These are phyloP conservation scores for Anthostomella pinea DNA, from an alignment of 2,329 filamentous ascomycete species.

Conservation along the genomic window DNA sequence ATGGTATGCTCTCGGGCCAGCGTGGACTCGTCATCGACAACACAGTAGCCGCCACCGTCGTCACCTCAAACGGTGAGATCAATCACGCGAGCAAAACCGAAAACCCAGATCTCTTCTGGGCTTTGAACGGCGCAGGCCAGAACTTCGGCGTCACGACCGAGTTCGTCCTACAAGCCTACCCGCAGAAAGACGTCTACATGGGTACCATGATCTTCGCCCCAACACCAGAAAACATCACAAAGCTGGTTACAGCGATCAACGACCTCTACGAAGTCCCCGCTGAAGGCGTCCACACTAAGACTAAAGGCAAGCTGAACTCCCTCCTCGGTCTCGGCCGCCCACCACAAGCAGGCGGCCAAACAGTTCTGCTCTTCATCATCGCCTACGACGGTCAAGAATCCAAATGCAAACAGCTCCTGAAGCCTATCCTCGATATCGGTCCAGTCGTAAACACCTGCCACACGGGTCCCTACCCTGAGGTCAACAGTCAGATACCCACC, in stretches of 20 bases:
- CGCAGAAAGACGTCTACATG: conserved; percentile 32
- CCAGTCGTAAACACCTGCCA: too few relatives aligned
- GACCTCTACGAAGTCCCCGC: conserved; percentile 23
- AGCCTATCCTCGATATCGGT: too few relatives aligned
- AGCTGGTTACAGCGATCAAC: conserved; percentile 31
- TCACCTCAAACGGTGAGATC: conserved; percentile 37
- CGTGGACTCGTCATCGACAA: conserved; percentile 50
- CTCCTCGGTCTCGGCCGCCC: too few relatives aligned
- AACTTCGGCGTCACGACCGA: conserved; percentile 43
- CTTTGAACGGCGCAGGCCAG: conserved; percentile 38
- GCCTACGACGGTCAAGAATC: too few relatives aligned
- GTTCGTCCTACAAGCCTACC: conserved; percentile 34
- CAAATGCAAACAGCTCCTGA: too few relatives aligned
- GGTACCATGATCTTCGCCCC: conserved; percentile 28
- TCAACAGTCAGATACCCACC: too few relatives aligned
- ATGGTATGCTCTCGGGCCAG: conserved; percentile 52
- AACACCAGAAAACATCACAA: conserved; percentile 24
- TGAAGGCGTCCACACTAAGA: too few relatives aligned
- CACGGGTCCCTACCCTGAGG: too few relatives aligned
- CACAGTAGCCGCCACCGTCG: conserved; percentile 37
- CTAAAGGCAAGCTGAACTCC: too few relatives aligned
- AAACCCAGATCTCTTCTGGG: conserved; percentile 43
- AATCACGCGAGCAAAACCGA: conserved; percentile 40
- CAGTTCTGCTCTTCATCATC: too few relatives aligned
- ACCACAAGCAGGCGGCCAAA: too few relatives aligned